Evolutionary conservation across 306 rosid species (phyloP).

Genomic region (Vigna reflexopilosa): DNA sequence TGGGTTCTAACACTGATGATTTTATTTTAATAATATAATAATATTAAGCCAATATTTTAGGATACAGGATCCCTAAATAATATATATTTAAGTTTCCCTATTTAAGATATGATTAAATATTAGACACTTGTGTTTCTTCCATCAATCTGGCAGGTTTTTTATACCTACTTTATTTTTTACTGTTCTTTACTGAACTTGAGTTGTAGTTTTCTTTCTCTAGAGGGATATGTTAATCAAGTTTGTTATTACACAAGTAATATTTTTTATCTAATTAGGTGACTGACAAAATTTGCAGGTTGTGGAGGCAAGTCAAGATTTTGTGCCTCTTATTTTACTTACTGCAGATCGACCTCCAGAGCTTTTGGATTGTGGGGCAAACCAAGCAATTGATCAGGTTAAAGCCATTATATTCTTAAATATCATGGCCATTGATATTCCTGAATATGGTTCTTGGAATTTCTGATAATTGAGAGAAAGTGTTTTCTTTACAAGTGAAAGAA

Average conservation of each 20-base stretch:
- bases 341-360: slow-evolving; percentile 97
- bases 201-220: slow-evolving; percentile 30
- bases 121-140: neutral
- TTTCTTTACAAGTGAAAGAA: slow-evolving; percentile 1
- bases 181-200: slow-evolving; percentile 26
- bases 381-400: slow-evolving; percentile 85
- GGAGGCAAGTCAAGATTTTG: slow-evolving; percentile 95
- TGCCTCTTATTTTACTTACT: slow-evolving; percentile 88
- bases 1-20: neutral
- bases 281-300: slow-evolving; percentile 71
- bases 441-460: neutral
- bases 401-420: slow-evolving; percentile 8
- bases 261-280: slow-evolving; percentile 24
- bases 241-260: slow-evolving; percentile 17
- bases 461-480: neutral
- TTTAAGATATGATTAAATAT: too few relatives aligned
- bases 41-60: too few relatives aligned
- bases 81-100: neutral
- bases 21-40: too few relatives aligned
- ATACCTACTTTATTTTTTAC: slow-evolving; percentile 17
- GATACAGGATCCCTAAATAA: neutral
- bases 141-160: neutral
- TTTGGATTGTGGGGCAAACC: slow-evolving; percentile 89
- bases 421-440: neutral
- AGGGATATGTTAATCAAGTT: slow-evolving; percentile 36